phyloP scores from a whole-genome alignment of 192 early-diverging fungal species.

The Entrophospora sp. region DNA sequence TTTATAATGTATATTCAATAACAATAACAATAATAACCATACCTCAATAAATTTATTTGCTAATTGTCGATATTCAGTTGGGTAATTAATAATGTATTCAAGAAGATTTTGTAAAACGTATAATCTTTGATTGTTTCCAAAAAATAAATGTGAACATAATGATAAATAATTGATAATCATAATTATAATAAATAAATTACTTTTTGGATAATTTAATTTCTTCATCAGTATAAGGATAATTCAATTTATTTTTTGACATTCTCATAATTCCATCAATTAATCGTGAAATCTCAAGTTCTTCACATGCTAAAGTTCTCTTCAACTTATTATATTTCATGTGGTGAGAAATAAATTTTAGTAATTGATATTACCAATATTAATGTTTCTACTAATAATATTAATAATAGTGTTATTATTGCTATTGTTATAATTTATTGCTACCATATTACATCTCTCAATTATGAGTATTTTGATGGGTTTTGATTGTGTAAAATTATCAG shows the following conservation, averaged over 20 bases:
- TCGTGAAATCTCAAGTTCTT: neutral
- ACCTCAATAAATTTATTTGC: neutral
- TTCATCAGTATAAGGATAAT: neutral
- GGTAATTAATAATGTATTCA: neutral
- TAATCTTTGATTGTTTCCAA: conserved; percentile 1
- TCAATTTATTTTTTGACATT: neutral
- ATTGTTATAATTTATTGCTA: neutral
- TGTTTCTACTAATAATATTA: neutral
- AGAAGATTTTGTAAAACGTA: neutral
- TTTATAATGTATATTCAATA: neutral
- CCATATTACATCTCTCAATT: neutral
- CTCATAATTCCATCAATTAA: neutral
- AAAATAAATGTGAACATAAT: neutral
- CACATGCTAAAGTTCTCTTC: neutral
- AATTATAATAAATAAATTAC: neutral
- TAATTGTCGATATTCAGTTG: neutral
- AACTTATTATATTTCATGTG: no score
- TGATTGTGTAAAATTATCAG: neutral
- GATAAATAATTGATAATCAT: no score
- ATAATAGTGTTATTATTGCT: no score
- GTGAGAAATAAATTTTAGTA: neutral
- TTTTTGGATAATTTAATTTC: neutral
- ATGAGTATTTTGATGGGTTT: no score
- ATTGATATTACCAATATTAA: neutral
- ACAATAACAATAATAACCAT: neutral